Evolutionary conservation across 305 asterid genomes (phyloP).

Genomic region (Stenogyne calaminthoides): DNA sequence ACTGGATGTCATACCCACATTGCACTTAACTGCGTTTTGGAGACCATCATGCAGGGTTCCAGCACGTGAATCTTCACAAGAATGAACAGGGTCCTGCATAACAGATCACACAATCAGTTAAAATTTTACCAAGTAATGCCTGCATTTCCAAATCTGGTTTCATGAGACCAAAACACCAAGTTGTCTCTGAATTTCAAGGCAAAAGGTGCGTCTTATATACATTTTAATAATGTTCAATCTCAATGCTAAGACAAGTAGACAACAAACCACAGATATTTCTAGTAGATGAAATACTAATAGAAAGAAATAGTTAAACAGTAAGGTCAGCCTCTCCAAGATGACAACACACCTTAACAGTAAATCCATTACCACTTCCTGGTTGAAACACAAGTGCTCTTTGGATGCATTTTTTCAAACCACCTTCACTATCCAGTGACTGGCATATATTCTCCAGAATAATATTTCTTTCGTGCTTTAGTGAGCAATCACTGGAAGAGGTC

Average conservation of each 20-base stretch:
- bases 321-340: slow-evolving; percentile 27
- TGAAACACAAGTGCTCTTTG: slow-evolving; percentile 47
- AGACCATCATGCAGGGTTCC: slow-evolving; percentile 30
- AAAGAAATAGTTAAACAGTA: slow-evolving; percentile 1
- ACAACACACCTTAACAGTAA: slow-evolving; percentile 54
- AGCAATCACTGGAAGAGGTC: slow-evolving; percentile 36
- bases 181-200: not conserved
- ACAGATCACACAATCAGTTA: slow-evolving; percentile 9
- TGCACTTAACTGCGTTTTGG: slow-evolving; percentile 40
- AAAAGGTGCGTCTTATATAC: not conserved
- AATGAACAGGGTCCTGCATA: slow-evolving; percentile 56
- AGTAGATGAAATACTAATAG: not conserved
- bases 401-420: slow-evolving; percentile 63
- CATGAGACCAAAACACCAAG: not conserved
- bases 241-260: slow-evolving; percentile 12
- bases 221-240: not conserved
- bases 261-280: not conserved
- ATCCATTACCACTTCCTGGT: slow-evolving; percentile 47
- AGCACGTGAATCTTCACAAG: slow-evolving; percentile 43
- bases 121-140: not conserved
- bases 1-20: slow-evolving; percentile 37
- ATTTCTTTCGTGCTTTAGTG: slow-evolving; percentile 53
- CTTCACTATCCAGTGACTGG: slow-evolving; percentile 59
- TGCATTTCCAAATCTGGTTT: slow-evolving; percentile 9
- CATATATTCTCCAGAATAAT: slow-evolving; percentile 63